phyloP scores from a whole-genome alignment of 108 stramenopile species.

The Skeletonema costatum region DNA sequence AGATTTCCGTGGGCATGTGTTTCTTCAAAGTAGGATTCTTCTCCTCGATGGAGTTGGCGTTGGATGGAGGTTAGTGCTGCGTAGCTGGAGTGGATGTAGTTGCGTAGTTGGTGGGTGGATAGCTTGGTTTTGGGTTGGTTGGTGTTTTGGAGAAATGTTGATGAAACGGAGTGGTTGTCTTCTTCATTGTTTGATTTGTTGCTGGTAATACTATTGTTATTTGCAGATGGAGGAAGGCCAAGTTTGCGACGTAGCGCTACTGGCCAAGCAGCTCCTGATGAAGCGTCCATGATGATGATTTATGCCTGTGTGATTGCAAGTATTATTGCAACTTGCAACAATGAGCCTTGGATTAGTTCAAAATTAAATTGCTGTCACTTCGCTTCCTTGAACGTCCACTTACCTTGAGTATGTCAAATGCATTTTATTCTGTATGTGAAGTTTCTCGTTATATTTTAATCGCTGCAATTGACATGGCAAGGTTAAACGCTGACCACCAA shows the following conservation, averaged over 20 bases:
- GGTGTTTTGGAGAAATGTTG: not conserved
- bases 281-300: not conserved
- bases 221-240: constrained; percentile 8
- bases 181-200: not conserved
- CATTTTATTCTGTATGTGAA: too few relatives aligned
- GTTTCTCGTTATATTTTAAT: too few relatives aligned
- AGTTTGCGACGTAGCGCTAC: constrained; percentile 31
- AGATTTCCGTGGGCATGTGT: constrained; percentile 60
- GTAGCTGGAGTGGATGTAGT: constrained; percentile 31
- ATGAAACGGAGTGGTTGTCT: not conserved
- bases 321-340: too few relatives aligned
- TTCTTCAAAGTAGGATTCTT: constrained; percentile 81
- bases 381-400: too few relatives aligned
- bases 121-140: not conserved
- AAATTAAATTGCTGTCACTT: too few relatives aligned
- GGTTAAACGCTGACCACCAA: not conserved
- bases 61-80: constrained; percentile 62
- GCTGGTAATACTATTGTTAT: not conserved
- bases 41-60: constrained; percentile 70
- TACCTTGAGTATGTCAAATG: too few relatives aligned
- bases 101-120: constrained; percentile 17
- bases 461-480: not conserved
- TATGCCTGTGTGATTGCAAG: too few relatives aligned
- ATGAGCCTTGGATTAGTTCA: too few relatives aligned
- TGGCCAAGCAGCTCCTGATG: constrained; percentile 27